Evolutionary conservation across 2,329 filamentous ascomycete species (phyloP).

Genomic region (Sporothrix inflata): DNA sequence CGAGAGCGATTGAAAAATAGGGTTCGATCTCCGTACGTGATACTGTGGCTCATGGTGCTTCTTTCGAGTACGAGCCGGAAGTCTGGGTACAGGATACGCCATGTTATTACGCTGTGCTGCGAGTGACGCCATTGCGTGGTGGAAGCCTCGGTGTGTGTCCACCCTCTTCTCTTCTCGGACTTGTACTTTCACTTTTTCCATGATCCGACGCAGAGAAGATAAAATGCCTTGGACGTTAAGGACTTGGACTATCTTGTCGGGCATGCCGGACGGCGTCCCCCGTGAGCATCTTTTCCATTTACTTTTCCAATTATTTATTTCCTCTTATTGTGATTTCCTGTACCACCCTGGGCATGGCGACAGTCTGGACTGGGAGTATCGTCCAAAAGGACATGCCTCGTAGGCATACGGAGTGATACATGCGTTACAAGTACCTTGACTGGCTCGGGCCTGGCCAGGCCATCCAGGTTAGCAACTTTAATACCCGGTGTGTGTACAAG

Average conservation of each 20-base stretch:
- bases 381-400: no score
- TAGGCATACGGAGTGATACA: no score
- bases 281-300: neutral
- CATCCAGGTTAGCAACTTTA: no score
- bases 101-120: neutral
- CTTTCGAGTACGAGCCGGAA: neutral
- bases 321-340: neutral
- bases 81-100: neutral
- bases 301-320: neutral
- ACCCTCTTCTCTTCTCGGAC: neutral
- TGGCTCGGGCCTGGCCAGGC: no score
- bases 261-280: neutral
- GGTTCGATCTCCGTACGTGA: conserved; percentile 14
- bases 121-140: neutral
- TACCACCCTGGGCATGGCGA: neutral
- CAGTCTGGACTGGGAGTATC: no score
- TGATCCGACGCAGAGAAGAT: neutral
- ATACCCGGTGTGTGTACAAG: no score
- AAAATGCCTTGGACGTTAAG: neutral
- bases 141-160: neutral
- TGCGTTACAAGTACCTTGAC: no score
- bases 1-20: neutral
- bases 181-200: neutral
- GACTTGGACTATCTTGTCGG: neutral
- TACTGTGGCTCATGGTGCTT: neutral